Conservation (phyloP, 2,329 filamentous ascomycete genomes). For the Davidsoniella virescens region DNA sequence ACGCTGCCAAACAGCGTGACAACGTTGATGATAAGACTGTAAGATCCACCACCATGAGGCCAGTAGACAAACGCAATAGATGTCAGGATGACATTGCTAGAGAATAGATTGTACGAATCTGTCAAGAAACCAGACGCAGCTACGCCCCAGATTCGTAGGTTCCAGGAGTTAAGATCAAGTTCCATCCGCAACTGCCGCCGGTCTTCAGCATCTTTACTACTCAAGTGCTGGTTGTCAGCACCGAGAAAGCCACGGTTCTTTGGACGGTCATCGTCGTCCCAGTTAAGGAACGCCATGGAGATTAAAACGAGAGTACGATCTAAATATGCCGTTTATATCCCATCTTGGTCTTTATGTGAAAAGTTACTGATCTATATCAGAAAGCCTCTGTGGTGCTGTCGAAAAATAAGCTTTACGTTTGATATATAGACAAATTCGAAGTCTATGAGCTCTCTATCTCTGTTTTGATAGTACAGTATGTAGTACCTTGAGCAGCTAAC, state of each 20-base stretch:
- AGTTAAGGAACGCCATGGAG: not conserved
- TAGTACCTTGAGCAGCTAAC: too few relatives aligned
- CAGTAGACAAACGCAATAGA: conserved; percentile 38
- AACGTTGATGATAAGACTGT: conserved; percentile 33
- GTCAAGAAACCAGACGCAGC: conserved; percentile 38
- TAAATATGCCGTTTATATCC: too few relatives aligned
- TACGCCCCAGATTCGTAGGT: conserved; percentile 36
- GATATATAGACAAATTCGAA: too few relatives aligned
- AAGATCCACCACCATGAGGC: conserved; percentile 28
- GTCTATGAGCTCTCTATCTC: too few relatives aligned
- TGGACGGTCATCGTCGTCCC: not conserved
- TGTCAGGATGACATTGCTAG: conserved; percentile 37
- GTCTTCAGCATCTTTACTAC: conserved; percentile 22
- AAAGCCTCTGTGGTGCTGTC: too few relatives aligned
- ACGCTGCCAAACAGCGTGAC: conserved; percentile 37
- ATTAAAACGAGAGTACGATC: too few relatives aligned
- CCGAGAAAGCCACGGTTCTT: conserved; percentile 35
- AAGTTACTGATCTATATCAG: too few relatives aligned
- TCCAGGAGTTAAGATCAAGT: conserved; percentile 38
- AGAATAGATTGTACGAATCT: conserved; percentile 39
- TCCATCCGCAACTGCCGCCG: conserved; percentile 36
- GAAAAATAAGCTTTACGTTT: too few relatives aligned
- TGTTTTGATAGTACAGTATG: too few relatives aligned
- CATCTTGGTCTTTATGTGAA: too few relatives aligned
- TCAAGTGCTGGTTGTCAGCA: conserved; percentile 32